Evolutionary conservation across 202 grass and related monocot genomes (phyloP).

Genomic region (Thinopyrum obtusiflorum): DNA sequence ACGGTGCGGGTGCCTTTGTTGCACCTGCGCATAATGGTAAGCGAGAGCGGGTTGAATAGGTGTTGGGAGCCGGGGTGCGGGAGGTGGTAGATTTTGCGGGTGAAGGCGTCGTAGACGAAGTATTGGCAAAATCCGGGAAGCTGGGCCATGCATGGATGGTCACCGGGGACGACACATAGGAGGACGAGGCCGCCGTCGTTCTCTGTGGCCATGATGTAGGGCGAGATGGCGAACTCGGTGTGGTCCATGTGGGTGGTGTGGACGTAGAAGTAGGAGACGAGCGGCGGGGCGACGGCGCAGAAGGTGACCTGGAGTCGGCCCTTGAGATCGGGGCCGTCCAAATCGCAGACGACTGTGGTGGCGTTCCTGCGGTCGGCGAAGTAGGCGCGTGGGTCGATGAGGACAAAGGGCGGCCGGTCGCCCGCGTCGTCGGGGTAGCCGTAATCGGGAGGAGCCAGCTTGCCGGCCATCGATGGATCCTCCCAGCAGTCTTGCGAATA

Average conservation of each 20-base stretch:
- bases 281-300: too few species aligned
- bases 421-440: too few species aligned
- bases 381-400: background rate
- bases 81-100: background rate
- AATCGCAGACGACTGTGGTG: background rate
- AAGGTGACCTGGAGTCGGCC: background rate
- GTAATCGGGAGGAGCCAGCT: background rate
- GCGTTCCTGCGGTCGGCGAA: background rate
- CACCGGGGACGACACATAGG: background rate
- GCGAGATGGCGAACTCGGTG: background rate
- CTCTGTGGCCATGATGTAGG: background rate
- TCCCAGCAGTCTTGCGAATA: too few species aligned
- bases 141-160: background rate
- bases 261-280: too few species aligned
- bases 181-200: background rate
- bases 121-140: background rate
- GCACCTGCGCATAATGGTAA: too few species aligned
- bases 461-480: too few species aligned
- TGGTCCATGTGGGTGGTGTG: too few species aligned
- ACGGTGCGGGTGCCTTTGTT: too few species aligned
- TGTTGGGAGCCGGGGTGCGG: background rate
- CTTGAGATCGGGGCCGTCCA: background rate
- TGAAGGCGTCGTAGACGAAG: background rate
- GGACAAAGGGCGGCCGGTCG: background rate
- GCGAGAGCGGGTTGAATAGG: too few species aligned